These are phyloP conservation scores for Cercospora sp. DNA, from an alignment of 2,329 filamentous ascomycete species.

Conservation along the genomic window DNA sequence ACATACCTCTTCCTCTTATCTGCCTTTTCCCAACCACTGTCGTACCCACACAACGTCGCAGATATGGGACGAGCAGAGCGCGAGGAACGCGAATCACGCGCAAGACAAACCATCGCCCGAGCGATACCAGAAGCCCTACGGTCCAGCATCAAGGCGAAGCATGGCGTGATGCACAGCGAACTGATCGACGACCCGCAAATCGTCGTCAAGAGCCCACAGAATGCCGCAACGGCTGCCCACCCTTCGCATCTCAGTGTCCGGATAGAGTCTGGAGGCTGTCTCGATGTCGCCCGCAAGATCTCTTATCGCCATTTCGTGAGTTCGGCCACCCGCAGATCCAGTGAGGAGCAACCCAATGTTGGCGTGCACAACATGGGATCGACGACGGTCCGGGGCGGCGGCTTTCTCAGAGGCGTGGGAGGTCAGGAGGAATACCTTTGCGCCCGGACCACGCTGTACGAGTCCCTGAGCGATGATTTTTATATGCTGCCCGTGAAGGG, in stretches of 20 bases:
- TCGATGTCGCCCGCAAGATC: constrained; percentile 50
- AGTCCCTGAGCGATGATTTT: constrained; percentile 58
- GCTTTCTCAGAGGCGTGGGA: constrained; percentile 60
- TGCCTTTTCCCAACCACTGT: not conserved
- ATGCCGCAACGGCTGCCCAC: constrained; percentile 15
- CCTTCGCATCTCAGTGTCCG: constrained; percentile 42
- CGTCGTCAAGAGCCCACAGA: constrained; percentile 23
- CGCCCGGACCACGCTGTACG: constrained; percentile 59
- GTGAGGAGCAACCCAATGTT: constrained; percentile 43
- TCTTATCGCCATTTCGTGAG: constrained; percentile 29
- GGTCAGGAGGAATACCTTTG: constrained; percentile 65
- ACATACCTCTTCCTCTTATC: not conserved
- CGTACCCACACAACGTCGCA: constrained; percentile 1
- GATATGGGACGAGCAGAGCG: constrained; percentile 30
- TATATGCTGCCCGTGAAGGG: constrained; percentile 62
- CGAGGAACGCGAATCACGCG: constrained; percentile 32
- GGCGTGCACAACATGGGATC: constrained; percentile 66
- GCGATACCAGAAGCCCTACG: constrained; percentile 58
- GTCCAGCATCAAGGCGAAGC: constrained; percentile 56
- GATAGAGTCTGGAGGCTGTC: constrained; percentile 54
- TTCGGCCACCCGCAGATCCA: constrained; percentile 24
- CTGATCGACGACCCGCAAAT: constrained; percentile 47
- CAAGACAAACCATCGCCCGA: constrained; percentile 59
- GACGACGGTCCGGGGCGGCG: constrained; percentile 60
- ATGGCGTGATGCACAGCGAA: constrained; percentile 55